A percentile compares a stretch with the other conserved stretches of the same genome.
phyloP scores from a whole-genome alignment of 306 rosid genomes.

The Prunus padus region DNA sequence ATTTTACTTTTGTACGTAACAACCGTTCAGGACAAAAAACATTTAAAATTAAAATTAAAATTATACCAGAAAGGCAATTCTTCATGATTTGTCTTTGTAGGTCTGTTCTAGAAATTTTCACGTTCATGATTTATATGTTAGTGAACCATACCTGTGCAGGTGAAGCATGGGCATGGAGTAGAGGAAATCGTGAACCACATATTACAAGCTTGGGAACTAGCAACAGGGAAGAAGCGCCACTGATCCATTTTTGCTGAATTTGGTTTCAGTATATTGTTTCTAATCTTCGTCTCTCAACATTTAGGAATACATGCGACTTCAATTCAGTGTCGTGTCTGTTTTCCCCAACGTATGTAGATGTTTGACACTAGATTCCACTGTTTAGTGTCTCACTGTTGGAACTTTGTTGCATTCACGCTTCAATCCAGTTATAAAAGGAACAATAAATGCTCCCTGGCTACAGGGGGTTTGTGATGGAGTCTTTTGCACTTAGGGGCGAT shows the following conservation, averaged over 20 bases:
- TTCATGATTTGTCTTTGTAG: neutral
- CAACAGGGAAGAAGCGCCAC: constrained; percentile 68
- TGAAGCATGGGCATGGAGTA: constrained; percentile 79
- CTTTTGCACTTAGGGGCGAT: too few relatives aligned
- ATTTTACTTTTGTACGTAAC: too few relatives aligned
- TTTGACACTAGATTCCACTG: neutral
- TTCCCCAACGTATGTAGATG: neutral
- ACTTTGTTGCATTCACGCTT: neutral
- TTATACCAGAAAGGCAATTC: neutral
- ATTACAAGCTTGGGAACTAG: constrained; percentile 66
- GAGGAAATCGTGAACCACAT: constrained; percentile 73
- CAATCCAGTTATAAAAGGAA: too few relatives aligned
- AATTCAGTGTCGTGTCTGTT: neutral
- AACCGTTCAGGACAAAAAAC: too few relatives aligned
- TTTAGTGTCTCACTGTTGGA: neutral
- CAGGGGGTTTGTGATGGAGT: too few relatives aligned
- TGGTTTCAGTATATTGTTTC: neutral
- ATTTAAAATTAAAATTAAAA: too few relatives aligned
- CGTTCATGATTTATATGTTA: neutral
- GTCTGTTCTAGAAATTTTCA: neutral
- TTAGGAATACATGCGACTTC: constrained; percentile 5
- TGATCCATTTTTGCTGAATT: constrained; percentile 27
- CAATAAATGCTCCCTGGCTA: too few relatives aligned
- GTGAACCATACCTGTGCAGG: constrained; percentile 39
- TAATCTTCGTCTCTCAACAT: neutral